Evolutionary conservation across 108 stramenopile species (phyloP).

Genomic region (Pseudonitzschia delicatissima): DNA sequence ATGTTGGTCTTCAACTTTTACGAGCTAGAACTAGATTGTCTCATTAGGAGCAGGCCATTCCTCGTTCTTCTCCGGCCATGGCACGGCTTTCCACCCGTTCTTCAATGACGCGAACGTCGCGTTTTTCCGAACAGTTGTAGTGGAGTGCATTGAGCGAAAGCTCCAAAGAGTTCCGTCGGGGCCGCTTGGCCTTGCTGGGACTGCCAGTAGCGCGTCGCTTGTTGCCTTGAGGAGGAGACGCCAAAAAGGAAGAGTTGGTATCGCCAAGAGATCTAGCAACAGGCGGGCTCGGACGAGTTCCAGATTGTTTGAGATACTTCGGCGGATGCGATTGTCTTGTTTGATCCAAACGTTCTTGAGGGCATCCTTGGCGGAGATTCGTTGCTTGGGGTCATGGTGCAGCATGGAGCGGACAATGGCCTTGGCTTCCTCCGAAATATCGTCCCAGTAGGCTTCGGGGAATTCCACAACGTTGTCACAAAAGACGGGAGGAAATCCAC

Average conservation of each 20-base stretch:
- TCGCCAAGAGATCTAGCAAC: slow-evolving; percentile 6
- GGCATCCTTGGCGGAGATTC: slow-evolving; percentile 62
- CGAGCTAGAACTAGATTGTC: no score
- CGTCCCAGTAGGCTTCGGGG: slow-evolving; percentile 59
- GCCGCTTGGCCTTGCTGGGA: slow-evolving; percentile 22
- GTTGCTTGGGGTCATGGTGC: slow-evolving; percentile 52
- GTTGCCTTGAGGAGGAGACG: not conserved
- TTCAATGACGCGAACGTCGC: slow-evolving; percentile 30
- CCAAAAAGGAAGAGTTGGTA: not conserved
- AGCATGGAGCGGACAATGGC: slow-evolving; percentile 68
- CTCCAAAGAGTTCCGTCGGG: slow-evolving; percentile 8
- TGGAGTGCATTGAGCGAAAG: slow-evolving; percentile 15
- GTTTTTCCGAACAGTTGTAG: slow-evolving; percentile 20
- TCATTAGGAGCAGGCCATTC: slow-evolving; percentile 6
- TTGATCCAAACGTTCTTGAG: slow-evolving; percentile 67
- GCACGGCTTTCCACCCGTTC: slow-evolving; percentile 28
- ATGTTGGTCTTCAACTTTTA: no score
- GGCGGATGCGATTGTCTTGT: slow-evolving; percentile 29
- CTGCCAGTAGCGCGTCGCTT: slow-evolving; percentile 7
- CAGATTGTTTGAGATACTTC: slow-evolving; percentile 34
- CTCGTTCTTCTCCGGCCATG: slow-evolving; percentile 9
- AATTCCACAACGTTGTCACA: slow-evolving; percentile 44
- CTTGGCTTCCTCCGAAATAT: slow-evolving; percentile 75
- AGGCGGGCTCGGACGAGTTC: slow-evolving; percentile 34
- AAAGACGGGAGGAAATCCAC: slow-evolving; percentile 88